phyloP scores from a whole-genome alignment of 257 asterid genomes.

The Ligustrum vulgare region DNA sequence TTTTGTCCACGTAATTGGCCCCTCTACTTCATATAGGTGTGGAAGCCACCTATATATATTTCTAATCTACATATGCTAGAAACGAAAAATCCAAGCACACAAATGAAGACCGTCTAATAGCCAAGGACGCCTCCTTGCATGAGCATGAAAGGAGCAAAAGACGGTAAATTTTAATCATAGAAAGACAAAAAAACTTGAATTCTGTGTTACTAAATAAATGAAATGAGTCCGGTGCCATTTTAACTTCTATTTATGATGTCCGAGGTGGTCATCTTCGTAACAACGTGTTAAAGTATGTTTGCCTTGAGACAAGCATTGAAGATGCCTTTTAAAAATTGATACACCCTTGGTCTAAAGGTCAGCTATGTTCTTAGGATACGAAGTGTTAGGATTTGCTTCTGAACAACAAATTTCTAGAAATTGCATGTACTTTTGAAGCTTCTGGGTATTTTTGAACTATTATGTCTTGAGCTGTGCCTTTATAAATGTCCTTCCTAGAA shows the following conservation, averaged over 20 bases:
- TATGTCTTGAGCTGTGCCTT: not conserved
- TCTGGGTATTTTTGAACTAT: not conserved
- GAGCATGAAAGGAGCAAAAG: not conserved
- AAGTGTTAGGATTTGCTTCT: not conserved
- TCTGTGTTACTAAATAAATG: not conserved
- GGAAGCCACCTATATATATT: not conserved
- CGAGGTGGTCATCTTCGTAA: not conserved
- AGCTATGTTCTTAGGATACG: not conserved
- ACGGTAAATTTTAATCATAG: not conserved
- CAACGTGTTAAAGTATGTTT: not conserved
- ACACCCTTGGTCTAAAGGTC: not conserved
- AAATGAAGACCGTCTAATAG: not conserved
- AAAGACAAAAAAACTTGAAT: not conserved
- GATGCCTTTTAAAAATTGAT: not conserved
- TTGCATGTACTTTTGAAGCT: not conserved
- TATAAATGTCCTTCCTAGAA: not conserved
- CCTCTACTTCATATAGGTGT: too few species aligned
- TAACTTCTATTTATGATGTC: not conserved
- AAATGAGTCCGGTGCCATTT: not conserved
- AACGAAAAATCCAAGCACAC: not conserved
- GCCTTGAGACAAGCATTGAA: not conserved
- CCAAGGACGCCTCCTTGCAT: not conserved
- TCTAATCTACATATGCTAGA: not conserved
- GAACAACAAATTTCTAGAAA: not conserved
- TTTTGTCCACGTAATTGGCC: too few species aligned